Base-by-base conservation (phyloP, 441 rosid genomes). In the Brassica hybrid region DNA sequence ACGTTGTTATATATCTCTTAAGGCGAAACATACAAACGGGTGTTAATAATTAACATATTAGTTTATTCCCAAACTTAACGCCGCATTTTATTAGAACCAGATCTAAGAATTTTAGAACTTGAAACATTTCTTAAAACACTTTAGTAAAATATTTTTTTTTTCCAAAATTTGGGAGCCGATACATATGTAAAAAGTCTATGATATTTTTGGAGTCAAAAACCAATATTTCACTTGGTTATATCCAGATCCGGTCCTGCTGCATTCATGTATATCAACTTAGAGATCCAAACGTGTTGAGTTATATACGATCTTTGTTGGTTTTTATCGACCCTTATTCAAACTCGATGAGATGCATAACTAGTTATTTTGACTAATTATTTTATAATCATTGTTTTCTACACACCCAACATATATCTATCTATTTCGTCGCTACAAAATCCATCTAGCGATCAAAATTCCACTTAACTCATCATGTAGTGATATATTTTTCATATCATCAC, bases 391-490 rank as follows among this genome's bases (percentile, higher is more conserved):
- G 69, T 76, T 68, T 27, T 67, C 10, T 32, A 18, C 54, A 41
- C 57, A 65, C 18, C 38, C 30, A 74, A 23, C 38, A 54, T 54
- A 63, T 34, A 30, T 5, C 34, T 30, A 34, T 34, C 34, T n/a
- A 64, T 21, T 34, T 43, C 6, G 30, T 34, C 21, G 36, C 60
- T 32, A 13, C 6, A 67, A 50, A 76, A 76, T 69, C 52, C 19
- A 76, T 36, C 12, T 52, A 50, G 57, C 74, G 58, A 63, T 69
- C 52, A 50, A 61, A 50, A 61, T 61, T 36, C 57, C 64, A 68
- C 69, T 61, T 4, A 67, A 2, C 45, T 76, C 63, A 69, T 67
- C 79, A 27, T 45, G 38, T 75, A 75, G 63, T 58, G 71, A 36
- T 16, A 6, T 69, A 17, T 43, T 68, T 48, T n/a, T 68, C 16